A percentile compares a stretch with the other conserved stretches of the same genome.
phyloP scores from a whole-genome alignment of 768 basidiomycete genomes.

The Boletus coccyginus region DNA sequence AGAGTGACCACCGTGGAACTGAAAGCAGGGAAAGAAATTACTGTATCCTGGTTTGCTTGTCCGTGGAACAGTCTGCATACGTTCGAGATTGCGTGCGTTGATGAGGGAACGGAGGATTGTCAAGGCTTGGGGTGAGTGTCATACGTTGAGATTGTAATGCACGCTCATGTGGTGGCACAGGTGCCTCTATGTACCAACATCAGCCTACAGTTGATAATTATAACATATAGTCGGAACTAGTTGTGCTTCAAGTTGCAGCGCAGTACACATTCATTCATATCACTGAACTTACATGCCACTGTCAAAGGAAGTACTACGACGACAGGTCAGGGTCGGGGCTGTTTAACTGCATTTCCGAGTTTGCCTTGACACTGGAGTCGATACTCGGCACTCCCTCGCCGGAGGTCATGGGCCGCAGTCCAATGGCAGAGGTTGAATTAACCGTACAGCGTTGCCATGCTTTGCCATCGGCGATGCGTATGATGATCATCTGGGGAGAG shows the following conservation, averaged over 20 bases:
- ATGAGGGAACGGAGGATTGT: not conserved
- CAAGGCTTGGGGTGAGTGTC: not conserved
- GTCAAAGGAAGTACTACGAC: not conserved
- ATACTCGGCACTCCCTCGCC: too few species aligned
- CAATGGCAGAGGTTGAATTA: not conserved
- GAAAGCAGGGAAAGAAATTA: not conserved
- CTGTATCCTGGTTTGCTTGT: not conserved
- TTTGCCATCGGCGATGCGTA: constrained; percentile 5
- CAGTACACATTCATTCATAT: not conserved
- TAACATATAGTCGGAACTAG: not conserved
- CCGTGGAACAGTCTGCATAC: not conserved
- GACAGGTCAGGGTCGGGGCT: not conserved
- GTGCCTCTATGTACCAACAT: not conserved
- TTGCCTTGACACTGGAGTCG: not conserved
- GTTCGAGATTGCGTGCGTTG: not conserved
- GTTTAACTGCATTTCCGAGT: not conserved
- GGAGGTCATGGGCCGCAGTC: not conserved
- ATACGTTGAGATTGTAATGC: not conserved
- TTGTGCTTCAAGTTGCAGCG: not conserved
- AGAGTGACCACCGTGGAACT: not conserved
- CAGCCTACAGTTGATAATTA: not conserved
- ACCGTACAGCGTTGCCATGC: not conserved
- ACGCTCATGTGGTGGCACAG: not conserved
- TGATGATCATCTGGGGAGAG: constrained; percentile 10
- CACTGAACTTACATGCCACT: too few species aligned